phyloP scores from a whole-genome alignment of 345 rosid species.

The Rhodamnia rubescens region DNA sequence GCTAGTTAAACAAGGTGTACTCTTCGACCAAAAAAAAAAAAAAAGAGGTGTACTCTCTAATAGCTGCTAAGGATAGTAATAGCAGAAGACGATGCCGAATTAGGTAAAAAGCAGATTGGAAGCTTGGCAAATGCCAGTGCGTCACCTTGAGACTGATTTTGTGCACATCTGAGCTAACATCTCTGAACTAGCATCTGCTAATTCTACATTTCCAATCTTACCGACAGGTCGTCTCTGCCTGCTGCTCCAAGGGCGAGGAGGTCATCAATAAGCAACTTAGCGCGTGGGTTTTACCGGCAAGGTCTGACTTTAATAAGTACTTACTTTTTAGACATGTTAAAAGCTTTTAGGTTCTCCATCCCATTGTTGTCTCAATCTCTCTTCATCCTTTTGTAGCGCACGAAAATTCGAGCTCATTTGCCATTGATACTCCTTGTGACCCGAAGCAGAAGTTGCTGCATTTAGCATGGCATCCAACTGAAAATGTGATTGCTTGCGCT shows the following conservation, averaged over 20 bases:
- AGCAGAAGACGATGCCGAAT: not conserved
- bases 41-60: not conserved
- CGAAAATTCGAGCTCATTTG: conserved; percentile 15
- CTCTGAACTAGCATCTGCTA: not conserved
- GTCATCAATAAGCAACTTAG: conserved; percentile 46
- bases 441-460: conserved; percentile 40
- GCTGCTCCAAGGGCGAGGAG: conserved; percentile 33
- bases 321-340: not conserved
- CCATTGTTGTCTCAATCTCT: not conserved
- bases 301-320: conserved; percentile 12
- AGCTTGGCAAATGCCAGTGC: not conserved
- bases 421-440: conserved; percentile 15
- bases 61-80: not conserved
- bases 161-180: not conserved
- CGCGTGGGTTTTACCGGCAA: conserved; percentile 43
- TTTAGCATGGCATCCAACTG: conserved; percentile 52
- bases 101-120: not conserved
- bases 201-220: not conserved
- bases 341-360: not conserved
- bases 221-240: conserved; percentile 25
- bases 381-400: conserved; percentile 12
- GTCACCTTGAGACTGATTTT: not conserved
- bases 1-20: not conserved
- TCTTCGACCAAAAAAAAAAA: not conserved
- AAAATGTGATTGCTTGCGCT: conserved; percentile 45